Conservation (phyloP, 805 yeast species). For the Pichia manshurica region DNA sequence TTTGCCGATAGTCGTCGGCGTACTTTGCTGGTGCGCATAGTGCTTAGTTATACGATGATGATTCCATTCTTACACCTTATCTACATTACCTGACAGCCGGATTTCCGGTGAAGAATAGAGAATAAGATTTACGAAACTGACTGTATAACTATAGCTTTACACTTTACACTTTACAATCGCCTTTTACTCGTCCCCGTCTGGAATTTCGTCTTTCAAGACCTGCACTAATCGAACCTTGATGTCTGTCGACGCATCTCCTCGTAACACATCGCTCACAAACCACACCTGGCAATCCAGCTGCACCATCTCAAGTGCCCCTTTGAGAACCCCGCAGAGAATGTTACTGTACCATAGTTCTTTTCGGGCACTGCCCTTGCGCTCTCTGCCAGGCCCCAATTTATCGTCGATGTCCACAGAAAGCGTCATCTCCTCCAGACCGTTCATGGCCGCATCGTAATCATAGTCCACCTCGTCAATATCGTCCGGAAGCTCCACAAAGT, state of each 20-base stretch:
- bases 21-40: background rate
- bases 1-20: background rate
- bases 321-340: conserved; percentile 78
- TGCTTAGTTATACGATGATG: conserved; percentile 16
- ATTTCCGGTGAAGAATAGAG: conserved; percentile 9
- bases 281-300: conserved; percentile 83
- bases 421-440: conserved; percentile 35
- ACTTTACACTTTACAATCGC: no score
- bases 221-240: conserved; percentile 63
- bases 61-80: conserved; percentile 27
- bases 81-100: conserved; percentile 33
- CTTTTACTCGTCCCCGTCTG: conserved; percentile 83
- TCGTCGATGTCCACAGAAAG: background rate
- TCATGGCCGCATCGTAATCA: conserved; percentile 71
- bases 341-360: conserved; percentile 90
- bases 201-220: conserved; percentile 86
- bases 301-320: conserved; percentile 93
- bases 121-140: conserved; percentile 7
- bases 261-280: conserved; percentile 72
- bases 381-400: background rate
- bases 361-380: conserved; percentile 42
- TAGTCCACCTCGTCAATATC: conserved; percentile 32
- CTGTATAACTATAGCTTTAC: background rate
- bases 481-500: conserved; percentile 89
- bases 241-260: conserved; percentile 82